A percentile compares a stretch with the other conserved stretches of the same genome.
phyloP scores from a whole-genome alignment of 75 land plant species.

The Isoetes taiwanensis region DNA sequence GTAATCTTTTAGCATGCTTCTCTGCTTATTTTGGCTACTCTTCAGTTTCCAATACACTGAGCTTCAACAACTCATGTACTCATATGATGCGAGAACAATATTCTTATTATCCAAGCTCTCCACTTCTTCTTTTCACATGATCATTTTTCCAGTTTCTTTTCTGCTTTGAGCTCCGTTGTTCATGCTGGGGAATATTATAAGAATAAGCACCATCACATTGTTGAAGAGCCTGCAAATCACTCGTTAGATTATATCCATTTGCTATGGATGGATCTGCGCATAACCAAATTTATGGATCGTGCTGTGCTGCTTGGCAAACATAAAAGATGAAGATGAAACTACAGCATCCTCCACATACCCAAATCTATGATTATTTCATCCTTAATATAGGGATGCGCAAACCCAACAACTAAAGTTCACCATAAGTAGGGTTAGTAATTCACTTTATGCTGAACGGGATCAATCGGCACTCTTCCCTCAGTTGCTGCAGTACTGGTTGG shows the following conservation, averaged over 20 bases:
- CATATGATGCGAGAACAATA: constrained; percentile 53
- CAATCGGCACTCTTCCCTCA: constrained; percentile 33
- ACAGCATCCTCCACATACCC: constrained; percentile 87
- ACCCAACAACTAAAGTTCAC: constrained; percentile 92
- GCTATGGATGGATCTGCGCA: constrained; percentile 74
- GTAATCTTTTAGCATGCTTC: constrained; percentile 72
- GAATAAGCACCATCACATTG: constrained; percentile 44
- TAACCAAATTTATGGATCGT: constrained; percentile 86
- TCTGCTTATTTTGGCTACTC: constrained; percentile 95
- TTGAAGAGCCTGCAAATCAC: constrained; percentile 39
- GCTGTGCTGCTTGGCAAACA: constrained; percentile 91
- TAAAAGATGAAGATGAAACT: constrained; percentile 60
- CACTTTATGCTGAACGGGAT: constrained; percentile 61
- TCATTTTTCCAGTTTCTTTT: constrained; percentile 26
- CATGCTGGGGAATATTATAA: constrained; percentile 63
- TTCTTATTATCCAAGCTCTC: constrained; percentile 15
- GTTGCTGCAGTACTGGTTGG: constrained; percentile 31
- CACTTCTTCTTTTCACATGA: constrained; percentile 12
- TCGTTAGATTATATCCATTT: constrained; percentile 34
- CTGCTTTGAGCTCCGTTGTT: constrained; percentile 52
- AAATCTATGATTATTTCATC: constrained; percentile 87
- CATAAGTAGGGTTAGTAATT: constrained; percentile 73
- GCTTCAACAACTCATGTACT: constrained; percentile 63
- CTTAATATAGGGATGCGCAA: constrained; percentile 81
- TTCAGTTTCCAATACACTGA: constrained; percentile 61